A percentile compares a stretch with the other conserved stretches of the same genome.
Conservation (phyloP, 306 rosid species). For the Acacia confusa region DNA sequence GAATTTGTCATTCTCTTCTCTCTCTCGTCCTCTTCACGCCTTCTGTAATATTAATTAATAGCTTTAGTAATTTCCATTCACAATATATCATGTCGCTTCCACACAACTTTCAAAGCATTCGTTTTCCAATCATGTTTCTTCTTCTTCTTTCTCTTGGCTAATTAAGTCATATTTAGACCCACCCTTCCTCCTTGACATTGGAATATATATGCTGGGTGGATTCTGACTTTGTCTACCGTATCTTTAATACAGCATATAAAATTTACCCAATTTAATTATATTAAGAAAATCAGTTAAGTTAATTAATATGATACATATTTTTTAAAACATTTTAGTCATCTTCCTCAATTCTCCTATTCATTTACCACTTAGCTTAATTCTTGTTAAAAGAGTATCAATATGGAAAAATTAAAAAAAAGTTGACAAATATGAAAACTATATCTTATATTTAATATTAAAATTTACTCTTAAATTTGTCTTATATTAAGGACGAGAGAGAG, state of each 20-base stretch:
- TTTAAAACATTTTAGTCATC: no score
- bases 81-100: slow-evolving; percentile 21
- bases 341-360: no score
- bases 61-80: slow-evolving; percentile 37
- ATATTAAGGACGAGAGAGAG: no score
- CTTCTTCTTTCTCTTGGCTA: background rate
- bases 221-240: slow-evolving; percentile 5
- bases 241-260: background rate
- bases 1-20: background rate
- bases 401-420: no score
- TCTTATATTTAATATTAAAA: no score
- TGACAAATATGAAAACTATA: no score
- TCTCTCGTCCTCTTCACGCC: slow-evolving; percentile 27
- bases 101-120: slow-evolving; percentile 37
- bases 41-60: background rate
- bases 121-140: slow-evolving; percentile 36
- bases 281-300: no score
- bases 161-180: slow-evolving; percentile 33
- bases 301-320: no score
- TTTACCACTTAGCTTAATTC: no score
- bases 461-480: no score
- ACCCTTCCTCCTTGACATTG: slow-evolving; percentile 24
- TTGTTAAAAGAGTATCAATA: no score
- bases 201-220: background rate
- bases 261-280: no score